Percentiles rank a stretch among this genome's conserved stretches.
phyloP scores from a whole-genome alignment of 1,284 basidiomycete genomes.

The Trichosporon ovoides region DNA sequence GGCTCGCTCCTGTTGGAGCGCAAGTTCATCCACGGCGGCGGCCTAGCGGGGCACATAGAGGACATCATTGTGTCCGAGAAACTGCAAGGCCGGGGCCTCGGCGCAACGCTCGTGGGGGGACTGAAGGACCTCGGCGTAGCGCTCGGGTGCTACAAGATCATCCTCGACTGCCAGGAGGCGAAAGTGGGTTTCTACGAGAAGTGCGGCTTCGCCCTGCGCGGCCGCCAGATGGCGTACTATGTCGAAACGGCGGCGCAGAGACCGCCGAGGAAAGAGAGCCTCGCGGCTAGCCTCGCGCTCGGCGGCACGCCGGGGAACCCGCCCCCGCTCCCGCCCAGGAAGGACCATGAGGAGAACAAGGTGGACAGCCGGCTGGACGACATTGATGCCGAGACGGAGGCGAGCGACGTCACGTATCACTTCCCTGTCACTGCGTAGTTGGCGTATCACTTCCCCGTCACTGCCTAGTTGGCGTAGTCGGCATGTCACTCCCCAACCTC shows the following conservation, averaged over 20 bases:
- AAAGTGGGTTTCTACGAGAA: constrained; percentile 96
- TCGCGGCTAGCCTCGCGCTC: background rate
- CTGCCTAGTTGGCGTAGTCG: too few relatives aligned
- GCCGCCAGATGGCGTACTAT: constrained; percentile 35
- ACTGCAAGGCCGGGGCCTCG: constrained; percentile 77
- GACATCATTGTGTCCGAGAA: constrained; percentile 93
- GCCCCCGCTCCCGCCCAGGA: background rate
- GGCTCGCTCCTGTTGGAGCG: constrained; percentile 83
- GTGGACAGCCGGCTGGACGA: background rate
- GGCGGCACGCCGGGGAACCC: background rate
- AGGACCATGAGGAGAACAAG: constrained; percentile 1
- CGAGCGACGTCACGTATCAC: constrained; percentile 26
- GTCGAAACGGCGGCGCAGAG: background rate
- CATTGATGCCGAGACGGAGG: constrained; percentile 8
- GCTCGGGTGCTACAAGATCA: constrained; percentile 86
- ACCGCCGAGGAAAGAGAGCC: background rate
- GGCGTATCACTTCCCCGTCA: too few relatives aligned
- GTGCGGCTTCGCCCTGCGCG: constrained; percentile 58
- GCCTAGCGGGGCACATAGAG: constrained; percentile 88
- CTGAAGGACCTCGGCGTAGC: constrained; percentile 71
- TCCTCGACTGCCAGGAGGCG: constrained; percentile 83
- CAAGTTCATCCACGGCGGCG: constrained; percentile 81
- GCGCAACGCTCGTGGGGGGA: constrained; percentile 74
- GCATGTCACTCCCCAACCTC: too few relatives aligned
- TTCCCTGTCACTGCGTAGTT: constrained; percentile 18